Conservation (phyloP, 192 early-diverging fungal species). For the Dispira parvispora region DNA sequence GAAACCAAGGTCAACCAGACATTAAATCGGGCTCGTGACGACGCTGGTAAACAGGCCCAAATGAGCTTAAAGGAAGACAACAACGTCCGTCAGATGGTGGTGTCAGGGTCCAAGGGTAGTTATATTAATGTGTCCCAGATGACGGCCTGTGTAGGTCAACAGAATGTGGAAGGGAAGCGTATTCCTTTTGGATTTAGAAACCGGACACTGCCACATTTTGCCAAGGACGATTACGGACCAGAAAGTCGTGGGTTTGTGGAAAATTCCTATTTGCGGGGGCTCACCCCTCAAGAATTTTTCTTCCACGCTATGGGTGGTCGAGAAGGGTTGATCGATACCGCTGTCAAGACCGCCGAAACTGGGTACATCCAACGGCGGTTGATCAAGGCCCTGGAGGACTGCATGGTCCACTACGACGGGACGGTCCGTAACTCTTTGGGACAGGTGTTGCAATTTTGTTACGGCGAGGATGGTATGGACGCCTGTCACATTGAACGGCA, state of each 20-base stretch:
- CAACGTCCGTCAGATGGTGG: constrained; percentile 94
- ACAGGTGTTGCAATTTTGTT: constrained; percentile 88
- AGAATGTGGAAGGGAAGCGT: constrained; percentile 98
- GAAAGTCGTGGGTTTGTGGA: constrained; percentile 41
- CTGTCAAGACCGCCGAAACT: constrained; percentile 98
- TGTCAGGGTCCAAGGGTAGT: constrained; percentile 90
- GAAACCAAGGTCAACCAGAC: constrained; percentile 76
- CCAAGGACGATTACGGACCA: constrained; percentile 91
- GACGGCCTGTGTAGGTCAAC: constrained; percentile 97
- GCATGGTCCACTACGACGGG: constrained; percentile 95
- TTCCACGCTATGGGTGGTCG: constrained; percentile 99
- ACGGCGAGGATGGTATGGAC: constrained; percentile 99
- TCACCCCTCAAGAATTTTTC: constrained; percentile 97
- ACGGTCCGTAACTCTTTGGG: constrained; percentile 90
- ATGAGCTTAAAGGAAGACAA: constrained; percentile 73
- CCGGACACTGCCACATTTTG: constrained; percentile 92
- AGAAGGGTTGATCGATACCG: constrained; percentile 98
- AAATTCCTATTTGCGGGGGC: constrained; percentile 47
- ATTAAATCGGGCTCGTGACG: constrained; percentile 79
- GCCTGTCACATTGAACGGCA: constrained; percentile 76
- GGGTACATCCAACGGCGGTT: constrained; percentile 98
- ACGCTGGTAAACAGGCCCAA: constrained; percentile 74
- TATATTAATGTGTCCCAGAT: constrained; percentile 97
- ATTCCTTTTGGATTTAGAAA: constrained; percentile 94
- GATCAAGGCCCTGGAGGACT: constrained; percentile 94